Conservation (phyloP, 2,329 filamentous ascomycete species). For the Aspergillus luchuensis region DNA sequence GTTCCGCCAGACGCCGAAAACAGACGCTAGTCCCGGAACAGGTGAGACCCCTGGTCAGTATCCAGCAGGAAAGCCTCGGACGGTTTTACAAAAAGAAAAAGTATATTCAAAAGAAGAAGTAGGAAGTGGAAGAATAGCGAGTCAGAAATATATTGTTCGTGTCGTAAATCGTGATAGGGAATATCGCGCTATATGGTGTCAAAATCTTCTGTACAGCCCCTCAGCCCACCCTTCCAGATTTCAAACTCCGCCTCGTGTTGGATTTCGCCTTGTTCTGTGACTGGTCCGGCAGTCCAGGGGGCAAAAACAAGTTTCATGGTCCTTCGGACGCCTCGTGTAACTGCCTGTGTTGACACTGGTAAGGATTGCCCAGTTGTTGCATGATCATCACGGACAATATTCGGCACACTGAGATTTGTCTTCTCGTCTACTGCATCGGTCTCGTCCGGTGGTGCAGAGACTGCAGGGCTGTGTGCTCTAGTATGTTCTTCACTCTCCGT, state of each 20-base stretch:
- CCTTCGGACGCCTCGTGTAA: constrained; percentile 55
- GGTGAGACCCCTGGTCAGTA: neutral
- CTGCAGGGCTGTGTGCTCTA: neutral
- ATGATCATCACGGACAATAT: neutral
- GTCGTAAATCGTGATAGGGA: neutral
- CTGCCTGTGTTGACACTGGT: neutral
- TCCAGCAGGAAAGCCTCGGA: neutral
- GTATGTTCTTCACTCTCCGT: neutral
- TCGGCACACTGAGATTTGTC: neutral
- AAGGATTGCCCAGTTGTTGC: neutral
- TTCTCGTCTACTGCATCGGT: neutral
- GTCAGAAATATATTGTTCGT: neutral
- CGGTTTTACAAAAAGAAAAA: neutral
- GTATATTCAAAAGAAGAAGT: too few relatives aligned
- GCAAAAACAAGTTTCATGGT: constrained; percentile 91
- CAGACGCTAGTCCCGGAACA: neutral
- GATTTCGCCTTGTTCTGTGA: constrained; percentile 48
- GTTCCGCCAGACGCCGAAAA: constrained; percentile 2
- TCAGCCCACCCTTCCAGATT: constrained; percentile 66
- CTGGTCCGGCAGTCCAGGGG: constrained; percentile 65
- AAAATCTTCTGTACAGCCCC: constrained; percentile 14
- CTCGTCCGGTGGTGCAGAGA: neutral
- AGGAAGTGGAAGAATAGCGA: too few relatives aligned
- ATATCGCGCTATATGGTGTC: neutral
- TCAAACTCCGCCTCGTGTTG: constrained; percentile 65